Conservation (phyloP, 2,329 filamentous ascomycete genomes). For the Aureobasidium uvarum region DNA sequence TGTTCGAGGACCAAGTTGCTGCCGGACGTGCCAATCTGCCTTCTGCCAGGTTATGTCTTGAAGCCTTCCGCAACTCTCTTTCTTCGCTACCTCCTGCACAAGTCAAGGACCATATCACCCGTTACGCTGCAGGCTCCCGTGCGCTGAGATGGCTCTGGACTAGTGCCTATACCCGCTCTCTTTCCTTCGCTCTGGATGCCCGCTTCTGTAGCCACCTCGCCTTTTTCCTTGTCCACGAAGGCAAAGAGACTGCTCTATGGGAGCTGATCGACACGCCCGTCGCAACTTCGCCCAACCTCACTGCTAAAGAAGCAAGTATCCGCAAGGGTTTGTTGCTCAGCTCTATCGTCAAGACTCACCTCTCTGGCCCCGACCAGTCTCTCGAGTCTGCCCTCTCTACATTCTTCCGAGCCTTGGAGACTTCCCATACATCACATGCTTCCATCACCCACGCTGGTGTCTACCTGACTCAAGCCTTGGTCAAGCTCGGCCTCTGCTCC, state of each 20-base stretch:
- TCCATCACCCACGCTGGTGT: constrained; percentile 8
- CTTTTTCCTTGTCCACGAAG: constrained; percentile 34
- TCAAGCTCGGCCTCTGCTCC: neutral
- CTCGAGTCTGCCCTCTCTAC: neutral
- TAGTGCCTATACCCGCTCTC: constrained; percentile 29
- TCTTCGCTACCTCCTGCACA: constrained; percentile 28
- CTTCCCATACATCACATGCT: neutral
- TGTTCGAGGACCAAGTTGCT: constrained; percentile 44
- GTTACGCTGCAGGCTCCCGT: constrained; percentile 34
- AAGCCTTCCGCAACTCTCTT: constrained; percentile 34
- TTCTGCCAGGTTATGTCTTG: constrained; percentile 43
- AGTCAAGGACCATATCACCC: constrained; percentile 25
- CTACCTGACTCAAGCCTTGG: neutral
- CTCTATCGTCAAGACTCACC: constrained; percentile 15
- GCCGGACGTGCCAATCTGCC: constrained; percentile 41
- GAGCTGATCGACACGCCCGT: constrained; percentile 32
- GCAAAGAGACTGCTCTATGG: constrained; percentile 35
- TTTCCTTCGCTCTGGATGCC: constrained; percentile 31
- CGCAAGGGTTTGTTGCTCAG: constrained; percentile 17
- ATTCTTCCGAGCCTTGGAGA: constrained; percentile 12
- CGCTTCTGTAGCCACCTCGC: constrained; percentile 32
- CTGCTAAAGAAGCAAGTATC: constrained; percentile 10
- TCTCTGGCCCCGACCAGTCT: neutral
- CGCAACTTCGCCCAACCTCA: neutral
- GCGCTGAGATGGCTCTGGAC: constrained; percentile 36